Conservation (phyloP, 768 basidiomycete species). For the Psilocybe subaeruginosa region DNA sequence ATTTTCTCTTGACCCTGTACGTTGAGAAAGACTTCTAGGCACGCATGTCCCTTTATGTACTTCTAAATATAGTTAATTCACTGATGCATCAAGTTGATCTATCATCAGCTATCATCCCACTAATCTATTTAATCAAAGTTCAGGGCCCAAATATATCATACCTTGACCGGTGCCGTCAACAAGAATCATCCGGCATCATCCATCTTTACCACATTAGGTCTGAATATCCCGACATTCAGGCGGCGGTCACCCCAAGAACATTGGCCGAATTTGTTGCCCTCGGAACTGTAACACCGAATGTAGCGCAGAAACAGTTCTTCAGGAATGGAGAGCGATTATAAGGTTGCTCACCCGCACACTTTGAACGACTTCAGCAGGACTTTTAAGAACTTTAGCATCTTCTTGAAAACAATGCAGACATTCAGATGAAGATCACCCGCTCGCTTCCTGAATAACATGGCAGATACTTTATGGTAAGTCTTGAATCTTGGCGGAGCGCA, state of each 20-base stretch:
- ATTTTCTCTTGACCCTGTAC: background rate
- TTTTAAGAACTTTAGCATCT: too few relatives aligned
- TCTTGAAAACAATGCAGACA: too few relatives aligned
- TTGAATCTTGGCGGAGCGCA: background rate
- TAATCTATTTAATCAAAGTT: too few relatives aligned
- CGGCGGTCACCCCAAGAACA: background rate
- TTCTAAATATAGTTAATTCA: background rate
- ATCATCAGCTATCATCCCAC: background rate
- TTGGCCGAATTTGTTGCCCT: slow-evolving; percentile 1
- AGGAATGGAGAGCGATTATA: background rate
- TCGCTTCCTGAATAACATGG: background rate
- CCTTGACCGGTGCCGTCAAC: background rate
- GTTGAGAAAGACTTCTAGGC: background rate
- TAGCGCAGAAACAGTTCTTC: background rate
- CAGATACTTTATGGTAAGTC: background rate
- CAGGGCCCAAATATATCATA: background rate
- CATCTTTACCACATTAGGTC: background rate
- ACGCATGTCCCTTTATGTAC: background rate
- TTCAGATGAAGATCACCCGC: background rate
- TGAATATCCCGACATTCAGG: background rate
- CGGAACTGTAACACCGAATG: slow-evolving; percentile 1
- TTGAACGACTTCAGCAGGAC: background rate
- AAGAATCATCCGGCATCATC: background rate
- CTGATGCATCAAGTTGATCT: background rate
- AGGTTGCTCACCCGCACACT: background rate